Evolutionary conservation across 78 protist species (phyloP), one percentile per base, ranked within the genome.

Genomic region (Dictyostelium firmibasis): DNA sequence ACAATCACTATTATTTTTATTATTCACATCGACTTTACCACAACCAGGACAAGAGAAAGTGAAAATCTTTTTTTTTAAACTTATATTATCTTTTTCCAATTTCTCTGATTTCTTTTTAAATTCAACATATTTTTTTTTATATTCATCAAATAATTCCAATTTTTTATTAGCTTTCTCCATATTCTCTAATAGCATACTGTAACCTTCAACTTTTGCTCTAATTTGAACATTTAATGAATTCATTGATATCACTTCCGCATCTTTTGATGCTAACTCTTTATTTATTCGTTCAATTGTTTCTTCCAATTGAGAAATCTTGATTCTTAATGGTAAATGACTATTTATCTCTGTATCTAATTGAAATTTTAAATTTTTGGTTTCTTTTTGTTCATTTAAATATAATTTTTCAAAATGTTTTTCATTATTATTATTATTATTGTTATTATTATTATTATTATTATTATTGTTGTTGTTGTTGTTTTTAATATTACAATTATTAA

Each of bases 121-220:
- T 0, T 85, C 91, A 5, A 44, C 1, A 35, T 43, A 85, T 72
- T 77, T 78, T 44, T 86, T 86, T 64, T 86, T 86, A 53, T 31
- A 36, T 9, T 86, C 92, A 3, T 29, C 13, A 2, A 27, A 18
- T 20, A 20, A 4, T 14, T 69, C 91, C 31, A 85, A 31, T 47
- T 72, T 50, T 64, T 86, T 86, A 11, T 16, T 27, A 0, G 25
- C 38, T 11, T 86, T 76, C 0, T 86, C 84, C 27, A 18, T 16
- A 23, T 53, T 69, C 14, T 47, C 84, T 0, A 18, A 41, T 18
- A 43, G 2, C 7, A 8, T 72, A 33, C n/a, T 3, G 31, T 85
- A 85, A 50, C 76, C 50, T 16, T 10, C n/a, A 5, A 85, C n/a
- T 16, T 85, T 85, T 2, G 92, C 83, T 7, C 57, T 3, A 18